Conservation (phyloP, 2,329 filamentous ascomycete species). For the Neospermospora avenae region DNA sequence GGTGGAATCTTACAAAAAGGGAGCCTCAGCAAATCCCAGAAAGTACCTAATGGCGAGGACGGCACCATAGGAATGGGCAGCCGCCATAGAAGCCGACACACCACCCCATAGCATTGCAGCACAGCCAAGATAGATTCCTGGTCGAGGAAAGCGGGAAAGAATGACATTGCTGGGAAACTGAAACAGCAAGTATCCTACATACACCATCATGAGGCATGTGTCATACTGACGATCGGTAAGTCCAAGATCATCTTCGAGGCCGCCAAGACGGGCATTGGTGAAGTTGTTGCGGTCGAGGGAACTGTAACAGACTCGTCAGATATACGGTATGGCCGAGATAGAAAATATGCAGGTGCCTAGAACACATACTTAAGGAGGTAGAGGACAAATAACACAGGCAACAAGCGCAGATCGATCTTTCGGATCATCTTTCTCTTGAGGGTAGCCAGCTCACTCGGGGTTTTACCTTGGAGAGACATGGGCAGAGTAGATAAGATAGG, state of each 20-base stretch:
- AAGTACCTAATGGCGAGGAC: conserved; percentile 32
- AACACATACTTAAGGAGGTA: not conserved
- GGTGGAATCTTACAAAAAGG: conserved; percentile 39
- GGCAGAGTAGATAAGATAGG: not conserved
- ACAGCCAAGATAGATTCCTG: conserved; percentile 34
- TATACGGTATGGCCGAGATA: not conserved
- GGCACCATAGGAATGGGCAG: conserved; percentile 30
- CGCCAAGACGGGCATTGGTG: conserved; percentile 19
- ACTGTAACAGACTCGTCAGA: conserved; percentile 16
- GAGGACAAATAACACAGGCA: conserved; percentile 4
- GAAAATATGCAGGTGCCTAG: not conserved
- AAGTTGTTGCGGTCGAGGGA: conserved; percentile 35
- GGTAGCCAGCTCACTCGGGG: not conserved
- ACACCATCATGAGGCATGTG: conserved; percentile 18
- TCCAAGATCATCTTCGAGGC: conserved; percentile 29
- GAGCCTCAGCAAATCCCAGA: conserved; percentile 33
- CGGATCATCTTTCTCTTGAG: conserved; percentile 3
- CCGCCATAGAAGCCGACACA: conserved; percentile 43
- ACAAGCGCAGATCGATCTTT: conserved; percentile 6
- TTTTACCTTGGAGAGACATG: not conserved
- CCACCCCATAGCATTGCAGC: conserved; percentile 39
- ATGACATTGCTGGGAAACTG: conserved; percentile 43
- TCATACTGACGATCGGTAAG: conserved; percentile 40
- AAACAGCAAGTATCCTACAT: conserved; percentile 35
- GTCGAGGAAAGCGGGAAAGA: conserved; percentile 31